phyloP scores from a whole-genome alignment of 208 protist species.

The Crithidia thermophila region DNA sequence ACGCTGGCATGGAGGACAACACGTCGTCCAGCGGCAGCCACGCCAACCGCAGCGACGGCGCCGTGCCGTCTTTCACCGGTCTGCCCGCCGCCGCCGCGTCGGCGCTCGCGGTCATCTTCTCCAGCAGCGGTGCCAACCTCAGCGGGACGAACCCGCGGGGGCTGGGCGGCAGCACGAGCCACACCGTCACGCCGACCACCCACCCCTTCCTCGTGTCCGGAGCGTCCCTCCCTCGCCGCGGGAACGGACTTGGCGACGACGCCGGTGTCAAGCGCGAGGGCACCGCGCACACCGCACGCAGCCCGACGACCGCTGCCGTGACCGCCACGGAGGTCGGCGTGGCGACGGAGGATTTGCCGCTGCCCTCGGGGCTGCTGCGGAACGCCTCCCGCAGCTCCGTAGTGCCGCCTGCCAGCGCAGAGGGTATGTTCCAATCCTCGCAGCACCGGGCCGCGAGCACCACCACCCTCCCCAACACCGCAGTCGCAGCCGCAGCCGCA shows the following conservation, averaged over 20 bases:
- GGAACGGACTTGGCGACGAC: neutral
- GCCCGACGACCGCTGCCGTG: conserved; percentile 4
- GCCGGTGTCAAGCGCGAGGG: neutral
- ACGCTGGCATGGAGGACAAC: conserved; percentile 5
- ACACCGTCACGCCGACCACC: neutral
- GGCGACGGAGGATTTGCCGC: neutral
- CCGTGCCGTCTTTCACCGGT: conserved; percentile 14
- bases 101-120: neutral
- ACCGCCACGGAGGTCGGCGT: neutral
- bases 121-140: conserved; percentile 7
- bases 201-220: conserved; percentile 1
- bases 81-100: conserved; percentile 1
- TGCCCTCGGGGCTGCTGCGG: neutral
- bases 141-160: conserved; percentile 8
- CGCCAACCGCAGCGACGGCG: conserved; percentile 17
- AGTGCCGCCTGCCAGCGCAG: neutral
- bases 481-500: neutral
- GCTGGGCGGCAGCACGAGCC: conserved; percentile 2
- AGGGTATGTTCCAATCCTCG: too few species aligned
- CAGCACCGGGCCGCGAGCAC: neutral
- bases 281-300: neutral
- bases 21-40: conserved; percentile 8
- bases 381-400: conserved; percentile 7
- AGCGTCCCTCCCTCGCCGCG: neutral
- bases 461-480: neutral